A percentile compares a stretch with the other conserved stretches of the same genome.
Conservation (phyloP, 441 rosid genomes). For the Aquilaria agallochum region DNA sequence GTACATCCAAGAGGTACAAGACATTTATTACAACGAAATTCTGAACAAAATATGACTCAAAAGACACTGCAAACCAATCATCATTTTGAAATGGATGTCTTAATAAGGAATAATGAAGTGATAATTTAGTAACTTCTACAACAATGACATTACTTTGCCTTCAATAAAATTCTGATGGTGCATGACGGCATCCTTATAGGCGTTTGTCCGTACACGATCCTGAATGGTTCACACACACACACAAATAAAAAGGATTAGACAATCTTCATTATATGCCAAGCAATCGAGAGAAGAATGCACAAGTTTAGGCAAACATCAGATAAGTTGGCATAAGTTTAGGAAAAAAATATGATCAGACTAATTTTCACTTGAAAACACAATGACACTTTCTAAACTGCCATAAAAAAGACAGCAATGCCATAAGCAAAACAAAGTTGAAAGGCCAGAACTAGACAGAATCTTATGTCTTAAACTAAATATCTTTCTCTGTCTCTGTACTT, state of each 20-base stretch:
- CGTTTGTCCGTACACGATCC: slow-evolving; percentile 89
- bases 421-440: no score
- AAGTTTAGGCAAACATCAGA: no score
- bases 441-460: no score
- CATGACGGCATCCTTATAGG: slow-evolving; percentile 82
- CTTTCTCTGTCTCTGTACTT: no score
- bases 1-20: slow-evolving; percentile 3
- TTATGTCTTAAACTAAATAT: no score
- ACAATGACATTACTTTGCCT: slow-evolving; percentile 68
- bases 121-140: slow-evolving; percentile 11
- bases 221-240: slow-evolving; percentile 20
- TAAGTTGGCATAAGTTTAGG: no score
- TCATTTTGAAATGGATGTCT: not conserved
- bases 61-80: not conserved
- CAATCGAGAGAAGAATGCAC: no score
- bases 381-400: no score
- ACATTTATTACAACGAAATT: not conserved
- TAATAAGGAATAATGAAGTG: not conserved
- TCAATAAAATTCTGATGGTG: slow-evolving; percentile 75
- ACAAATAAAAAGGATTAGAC: slow-evolving; percentile 10
- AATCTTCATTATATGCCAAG: not conserved
- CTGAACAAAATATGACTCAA: no score
- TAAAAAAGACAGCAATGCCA: no score
- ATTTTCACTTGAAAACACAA: no score
- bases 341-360: no score